Conservation (phyloP, 2,329 filamentous ascomycete species). For the Diatrype stigma region DNA sequence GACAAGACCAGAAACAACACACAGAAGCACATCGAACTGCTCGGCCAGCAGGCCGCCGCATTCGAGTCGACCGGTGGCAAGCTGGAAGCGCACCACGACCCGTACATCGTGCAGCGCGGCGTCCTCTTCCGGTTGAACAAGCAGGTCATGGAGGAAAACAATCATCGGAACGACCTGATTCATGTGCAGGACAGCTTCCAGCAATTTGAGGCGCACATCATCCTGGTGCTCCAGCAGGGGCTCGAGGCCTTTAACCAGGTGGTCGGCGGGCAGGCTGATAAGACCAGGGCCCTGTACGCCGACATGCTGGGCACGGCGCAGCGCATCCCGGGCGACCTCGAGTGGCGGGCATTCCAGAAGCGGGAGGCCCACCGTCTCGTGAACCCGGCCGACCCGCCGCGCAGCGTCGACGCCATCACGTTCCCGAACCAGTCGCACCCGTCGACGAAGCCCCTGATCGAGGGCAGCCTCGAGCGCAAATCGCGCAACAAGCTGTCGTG, state of each 20-base stretch:
- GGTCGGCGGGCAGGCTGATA: conserved; percentile 75
- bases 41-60: conserved; percentile 78
- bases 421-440: conserved; percentile 89
- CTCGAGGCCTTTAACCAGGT: conserved; percentile 81
- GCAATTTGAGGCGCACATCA: conserved; percentile 79
- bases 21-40: conserved; percentile 93
- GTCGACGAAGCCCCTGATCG: conserved; percentile 76
- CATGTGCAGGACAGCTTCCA: conserved; percentile 88
- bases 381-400: conserved; percentile 69
- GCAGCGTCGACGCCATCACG: conserved; percentile 66
- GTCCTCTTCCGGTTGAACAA: conserved; percentile 81
- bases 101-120: conserved; percentile 80
- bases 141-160: conserved; percentile 94
- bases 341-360: conserved; percentile 81
- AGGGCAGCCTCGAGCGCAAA: conserved; percentile 86
- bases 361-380: conserved; percentile 71
- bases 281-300: conserved; percentile 72
- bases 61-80: conserved; percentile 74
- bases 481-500: conserved; percentile 77
- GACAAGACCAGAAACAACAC: conserved; percentile 82
- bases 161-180: conserved; percentile 86
- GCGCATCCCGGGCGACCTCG: conserved; percentile 76
- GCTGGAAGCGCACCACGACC: conserved; percentile 71
- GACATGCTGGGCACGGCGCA: conserved; percentile 78
- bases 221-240: conserved; percentile 77